Percentiles rank a stretch among this genome's conserved stretches.
phyloP scores from a whole-genome alignment of 495 filamentous ascomycete species.

The Penicillium antarcticum region DNA sequence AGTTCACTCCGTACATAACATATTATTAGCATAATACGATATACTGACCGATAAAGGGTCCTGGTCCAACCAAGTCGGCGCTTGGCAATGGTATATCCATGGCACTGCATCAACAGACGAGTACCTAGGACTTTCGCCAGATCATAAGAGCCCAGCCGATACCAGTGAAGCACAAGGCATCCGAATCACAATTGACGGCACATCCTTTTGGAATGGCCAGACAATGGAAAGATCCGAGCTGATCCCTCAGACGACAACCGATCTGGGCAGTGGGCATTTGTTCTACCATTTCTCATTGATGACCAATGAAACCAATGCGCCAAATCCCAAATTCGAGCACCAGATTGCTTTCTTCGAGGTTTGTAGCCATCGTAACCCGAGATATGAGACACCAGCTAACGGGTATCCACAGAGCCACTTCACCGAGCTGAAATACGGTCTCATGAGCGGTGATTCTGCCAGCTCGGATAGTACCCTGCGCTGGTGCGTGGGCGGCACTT shows the following conservation, averaged over 20 bases:
- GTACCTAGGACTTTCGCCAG: constrained; percentile 54
- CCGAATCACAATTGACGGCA: constrained; percentile 63
- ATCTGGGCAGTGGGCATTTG: constrained; percentile 58
- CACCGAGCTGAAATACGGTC: constrained; percentile 72
- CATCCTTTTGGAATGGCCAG: constrained; percentile 60
- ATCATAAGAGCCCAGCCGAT: constrained; percentile 68
- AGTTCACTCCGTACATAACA: background rate
- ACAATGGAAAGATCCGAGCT: constrained; percentile 60
- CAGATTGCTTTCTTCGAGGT: constrained; percentile 69
- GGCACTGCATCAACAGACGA: constrained; percentile 49
- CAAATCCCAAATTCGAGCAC: constrained; percentile 60
- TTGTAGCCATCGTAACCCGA: background rate
- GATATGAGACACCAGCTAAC: background rate
- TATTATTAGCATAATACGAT: too few species aligned
- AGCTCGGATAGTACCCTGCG: constrained; percentile 44
- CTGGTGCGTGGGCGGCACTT: constrained; percentile 51
- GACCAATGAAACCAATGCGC: constrained; percentile 55
- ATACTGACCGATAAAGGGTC: constrained; percentile 42
- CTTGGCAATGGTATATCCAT: constrained; percentile 75
- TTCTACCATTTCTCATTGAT: constrained; percentile 72
- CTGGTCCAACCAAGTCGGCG: constrained; percentile 61
- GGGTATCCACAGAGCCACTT: constrained; percentile 56
- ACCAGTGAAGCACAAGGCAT: constrained; percentile 57
- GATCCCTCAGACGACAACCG: constrained; percentile 64
- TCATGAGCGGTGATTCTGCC: constrained; percentile 34